Evolutionary conservation across 768 basidiomycete species (phyloP), one percentile per base, ranked within the genome.

Genomic region (Pleurotus citrinopileatus): DNA sequence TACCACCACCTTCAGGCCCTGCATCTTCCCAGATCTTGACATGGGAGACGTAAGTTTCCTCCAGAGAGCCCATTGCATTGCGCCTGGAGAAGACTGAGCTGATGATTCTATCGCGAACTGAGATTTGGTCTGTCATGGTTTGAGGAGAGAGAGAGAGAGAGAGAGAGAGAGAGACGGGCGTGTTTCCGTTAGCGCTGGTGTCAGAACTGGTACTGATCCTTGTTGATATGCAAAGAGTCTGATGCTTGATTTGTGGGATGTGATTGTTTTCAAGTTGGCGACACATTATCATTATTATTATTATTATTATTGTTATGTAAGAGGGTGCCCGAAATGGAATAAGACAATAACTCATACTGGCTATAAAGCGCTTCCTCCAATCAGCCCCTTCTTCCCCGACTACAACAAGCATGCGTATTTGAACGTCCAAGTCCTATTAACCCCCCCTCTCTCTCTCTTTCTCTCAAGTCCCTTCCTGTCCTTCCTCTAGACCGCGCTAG

Each of bases 11-110:
- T 54, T 89, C 89, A 37, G 73, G 63, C 6, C 79, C 79, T 42
- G 82, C 79, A 61, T 96, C 92, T 72, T 98, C 96, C 86, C 87
- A 93, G 25, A 98, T 92, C 77, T 95, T 97, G 67, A 96, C 61
- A 70, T 95, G 94, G 34, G 86, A 79, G 55, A 95, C 83, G 66
- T 97, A 95, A 17, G 78, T 78, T 68, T 97, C 94, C 55, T 86
- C 87, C 0, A 84, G 71, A 42, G 72, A 72, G 37, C 86, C 86
- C 55, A 74, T 72, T 12, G 82, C 81, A 63, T 82, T 87, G 54
- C 86, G 78, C 62, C 80, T 83, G 23, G 83, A 82, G 72, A 97
- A 96, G 7, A 94, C 87, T 4, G 93, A 94, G 1, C 80, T 70
- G 60, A 94, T 84, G 62, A 97, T 95, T 59, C 81, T 78, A 64